Conservation (phyloP, 2,329 filamentous ascomycete genomes). For the Apiospora marii region DNA sequence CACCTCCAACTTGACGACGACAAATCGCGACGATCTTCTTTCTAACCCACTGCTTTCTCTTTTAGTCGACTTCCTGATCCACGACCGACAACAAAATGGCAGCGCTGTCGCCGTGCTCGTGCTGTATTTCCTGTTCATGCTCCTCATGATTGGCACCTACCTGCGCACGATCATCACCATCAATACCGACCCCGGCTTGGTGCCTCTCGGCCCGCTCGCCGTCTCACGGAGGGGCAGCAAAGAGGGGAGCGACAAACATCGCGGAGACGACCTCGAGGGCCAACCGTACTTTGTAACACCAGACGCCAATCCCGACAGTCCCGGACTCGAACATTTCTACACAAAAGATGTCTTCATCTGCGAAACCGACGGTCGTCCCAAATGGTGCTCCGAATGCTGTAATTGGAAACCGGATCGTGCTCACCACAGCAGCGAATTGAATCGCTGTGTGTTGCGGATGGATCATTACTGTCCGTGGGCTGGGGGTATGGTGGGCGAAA, state of each 20-base stretch:
- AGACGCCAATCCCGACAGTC: constrained; percentile 64
- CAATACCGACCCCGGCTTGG: constrained; percentile 74
- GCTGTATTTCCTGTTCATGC: constrained; percentile 75
- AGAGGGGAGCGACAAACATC: constrained; percentile 34
- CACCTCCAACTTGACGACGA: background rate
- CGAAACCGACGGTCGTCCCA: constrained; percentile 81
- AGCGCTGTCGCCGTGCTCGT: constrained; percentile 74
- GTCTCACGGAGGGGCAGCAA: constrained; percentile 36
- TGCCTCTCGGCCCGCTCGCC: constrained; percentile 65
- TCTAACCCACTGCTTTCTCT: background rate
- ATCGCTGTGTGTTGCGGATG: constrained; percentile 86
- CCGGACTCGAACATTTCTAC: constrained; percentile 79
- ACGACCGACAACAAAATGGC: constrained; percentile 53
- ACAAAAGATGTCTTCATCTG: constrained; percentile 85
- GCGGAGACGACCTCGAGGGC: constrained; percentile 44
- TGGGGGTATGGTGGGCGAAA: constrained; percentile 90
- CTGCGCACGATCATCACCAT: constrained; percentile 74
- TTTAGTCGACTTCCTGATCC: constrained; percentile 75
- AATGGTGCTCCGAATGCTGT: constrained; percentile 84
- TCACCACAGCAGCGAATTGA: constrained; percentile 85
- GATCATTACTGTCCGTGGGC: constrained; percentile 98
- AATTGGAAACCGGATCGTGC: constrained; percentile 89
- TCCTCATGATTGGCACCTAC: constrained; percentile 73
- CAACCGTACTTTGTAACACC: constrained; percentile 46
- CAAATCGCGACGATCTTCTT: background rate